Evolutionary conservation across 192 early-diverging fungal genomes (phyloP), one percentile per base, ranked within the genome.

Genomic region (Backusella morwellensis): DNA sequence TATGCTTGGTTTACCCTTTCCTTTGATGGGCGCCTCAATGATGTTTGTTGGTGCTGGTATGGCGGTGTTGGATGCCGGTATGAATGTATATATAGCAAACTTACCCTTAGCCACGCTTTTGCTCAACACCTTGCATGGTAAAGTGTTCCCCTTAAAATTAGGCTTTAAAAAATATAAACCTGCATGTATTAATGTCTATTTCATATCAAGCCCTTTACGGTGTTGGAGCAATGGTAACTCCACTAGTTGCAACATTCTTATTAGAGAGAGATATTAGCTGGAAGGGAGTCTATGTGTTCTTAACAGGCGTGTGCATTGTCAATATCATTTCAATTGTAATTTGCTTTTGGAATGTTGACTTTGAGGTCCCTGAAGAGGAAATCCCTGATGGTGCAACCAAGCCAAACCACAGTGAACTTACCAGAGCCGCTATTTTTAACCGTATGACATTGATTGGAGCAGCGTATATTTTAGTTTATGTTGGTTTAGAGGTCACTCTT

Each of bases 51-150:
- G 82, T 7, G 76, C 54, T 4, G 76, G 79, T 26, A 35, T 76
- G 6, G 79, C 73, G 14, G 56, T 84, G 29, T 34, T 80, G 41
- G 82, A 84, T 66, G 82, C 79, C 17, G 79, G 54, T 66, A 69
- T 77, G 29, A 84, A 84, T 35, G 79, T 84, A 6, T 77, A 73
- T 35, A 42, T 47, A 11, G 77, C 82, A 38, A 75, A 59, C 19
- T 12, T 80, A 52, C 82, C 82, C 17, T 69, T 80, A 21, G 79
- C 76, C 23, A 84, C 82, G 0, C 41, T 76, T 19, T 52, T 75
- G 34, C 54, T 84, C n/a, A 84, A 84, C 70, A 75, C 80, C 6
- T 41, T 80, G 11, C 82, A 84, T 68, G 82, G 82, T 84, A 84
- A 70, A 41, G 3, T 12, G 19, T 23, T 36, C 15, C 6, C n/a